A percentile compares a stretch with the other conserved stretches of the same genome.
These are phyloP conservation scores for Hirschfeldia incana DNA, from an alignment of 345 rosid genomes.

Conservation along the genomic window DNA sequence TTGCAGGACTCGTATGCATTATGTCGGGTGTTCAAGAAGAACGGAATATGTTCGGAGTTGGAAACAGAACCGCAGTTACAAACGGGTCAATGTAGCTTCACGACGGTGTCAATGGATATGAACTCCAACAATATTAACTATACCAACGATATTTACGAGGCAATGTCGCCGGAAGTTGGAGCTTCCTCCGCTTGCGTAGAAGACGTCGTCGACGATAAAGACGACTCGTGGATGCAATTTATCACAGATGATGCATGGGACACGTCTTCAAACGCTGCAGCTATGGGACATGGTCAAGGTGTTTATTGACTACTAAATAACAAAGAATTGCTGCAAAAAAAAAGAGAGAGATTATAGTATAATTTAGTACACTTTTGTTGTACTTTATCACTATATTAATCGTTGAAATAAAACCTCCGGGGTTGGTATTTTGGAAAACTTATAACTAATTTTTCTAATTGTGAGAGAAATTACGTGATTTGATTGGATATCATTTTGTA, in stretches of 20 bases:
- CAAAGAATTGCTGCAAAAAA: neutral
- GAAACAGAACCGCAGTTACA: slow-evolving; percentile 57
- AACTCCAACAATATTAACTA: slow-evolving; percentile 8
- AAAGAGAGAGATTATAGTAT: neutral
- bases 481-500: slow-evolving; percentile 20
- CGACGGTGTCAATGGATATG: slow-evolving; percentile 48
- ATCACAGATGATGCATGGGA: slow-evolving; percentile 90
- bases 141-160: slow-evolving; percentile 46
- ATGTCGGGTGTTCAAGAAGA: slow-evolving; percentile 95
- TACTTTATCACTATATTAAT: slow-evolving; percentile 15
- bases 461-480: slow-evolving; percentile 28
- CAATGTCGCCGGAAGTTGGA: slow-evolving; percentile 78
- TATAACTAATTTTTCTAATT: slow-evolving; percentile 30
- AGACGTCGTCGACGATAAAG: slow-evolving; percentile 78
- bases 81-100: slow-evolving; percentile 50
- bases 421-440: slow-evolving; percentile 19
- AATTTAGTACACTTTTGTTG: slow-evolving; percentile 38
- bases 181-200: slow-evolving; percentile 53
- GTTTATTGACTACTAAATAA: slow-evolving; percentile 33
- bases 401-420: slow-evolving; percentile 31
- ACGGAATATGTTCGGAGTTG: slow-evolving; percentile 68
- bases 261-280: slow-evolving; percentile 49
- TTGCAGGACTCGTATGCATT: slow-evolving; percentile 80
- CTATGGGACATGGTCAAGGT: slow-evolving; percentile 41
- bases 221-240: slow-evolving; percentile 98